Conservation (phyloP, 768 basidiomycete species). For the Lentinula edodes region DNA sequence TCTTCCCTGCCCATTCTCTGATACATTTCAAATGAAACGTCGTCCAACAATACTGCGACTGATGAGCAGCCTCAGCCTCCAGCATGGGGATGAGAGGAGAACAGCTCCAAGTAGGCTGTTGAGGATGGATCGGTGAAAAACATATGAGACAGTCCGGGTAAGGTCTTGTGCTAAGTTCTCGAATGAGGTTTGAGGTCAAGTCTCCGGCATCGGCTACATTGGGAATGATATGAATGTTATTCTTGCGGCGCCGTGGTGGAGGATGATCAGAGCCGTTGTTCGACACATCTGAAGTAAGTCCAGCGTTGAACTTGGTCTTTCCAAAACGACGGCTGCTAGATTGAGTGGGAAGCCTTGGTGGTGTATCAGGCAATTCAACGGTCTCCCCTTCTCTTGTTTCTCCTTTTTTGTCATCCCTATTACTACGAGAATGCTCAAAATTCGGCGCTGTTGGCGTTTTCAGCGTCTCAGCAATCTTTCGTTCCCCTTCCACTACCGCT, state of each 20-base stretch:
- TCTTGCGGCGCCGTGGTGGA: background rate
- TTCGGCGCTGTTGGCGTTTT: background rate
- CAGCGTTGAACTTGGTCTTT: slow-evolving; percentile 3
- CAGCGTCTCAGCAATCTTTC: background rate
- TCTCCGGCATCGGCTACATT: slow-evolving; percentile 31
- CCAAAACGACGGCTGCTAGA: background rate
- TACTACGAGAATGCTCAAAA: background rate
- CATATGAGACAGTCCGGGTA: slow-evolving; percentile 82
- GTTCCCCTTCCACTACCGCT: background rate
- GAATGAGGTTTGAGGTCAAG: slow-evolving; percentile 69
- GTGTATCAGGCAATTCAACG: too few relatives aligned
- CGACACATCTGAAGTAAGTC: background rate
- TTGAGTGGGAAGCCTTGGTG: background rate
- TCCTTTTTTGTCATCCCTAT: background rate
- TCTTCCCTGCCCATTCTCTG: slow-evolving; percentile 80
- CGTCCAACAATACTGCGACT: slow-evolving; percentile 75
- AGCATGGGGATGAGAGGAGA: slow-evolving; percentile 52
- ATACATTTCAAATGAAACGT: slow-evolving; percentile 92
- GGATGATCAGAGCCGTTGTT: background rate
- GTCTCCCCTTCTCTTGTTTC: background rate
- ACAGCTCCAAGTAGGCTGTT: slow-evolving; percentile 86
- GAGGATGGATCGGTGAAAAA: slow-evolving; percentile 72
- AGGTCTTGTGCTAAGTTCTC: slow-evolving; percentile 60
- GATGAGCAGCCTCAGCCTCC: slow-evolving; percentile 18
- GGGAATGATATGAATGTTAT: background rate